Conservation (phyloP, 805 yeast species). For the Kazachstania taianensis region DNA sequence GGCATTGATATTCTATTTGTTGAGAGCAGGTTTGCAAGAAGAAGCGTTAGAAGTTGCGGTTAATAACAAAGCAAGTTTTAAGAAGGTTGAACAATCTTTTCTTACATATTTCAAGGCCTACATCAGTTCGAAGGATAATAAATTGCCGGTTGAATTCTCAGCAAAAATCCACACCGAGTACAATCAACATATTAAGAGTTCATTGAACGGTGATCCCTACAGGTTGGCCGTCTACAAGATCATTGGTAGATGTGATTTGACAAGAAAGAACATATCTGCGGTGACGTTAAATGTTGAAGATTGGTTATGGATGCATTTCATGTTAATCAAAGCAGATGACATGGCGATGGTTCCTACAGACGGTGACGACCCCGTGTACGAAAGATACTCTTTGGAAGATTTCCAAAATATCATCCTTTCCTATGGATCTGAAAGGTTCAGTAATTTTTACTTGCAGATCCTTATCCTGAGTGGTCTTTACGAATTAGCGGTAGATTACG, state of each 20-base stretch:
- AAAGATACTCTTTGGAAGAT: slow-evolving; percentile 61
- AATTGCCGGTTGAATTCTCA: slow-evolving; percentile 54
- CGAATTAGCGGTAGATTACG: slow-evolving; percentile 64
- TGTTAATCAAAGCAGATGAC: slow-evolving; percentile 53
- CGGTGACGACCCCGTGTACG: slow-evolving; percentile 45
- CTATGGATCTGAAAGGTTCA: slow-evolving; percentile 65
- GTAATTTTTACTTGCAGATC: slow-evolving; percentile 62
- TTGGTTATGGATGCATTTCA: slow-evolving; percentile 92
- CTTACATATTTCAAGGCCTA: slow-evolving; percentile 69
- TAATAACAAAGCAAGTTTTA: slow-evolving; percentile 59
- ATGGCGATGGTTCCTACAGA: too few species aligned
- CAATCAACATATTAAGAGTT: slow-evolving; percentile 68
- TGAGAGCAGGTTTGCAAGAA: slow-evolving; percentile 71
- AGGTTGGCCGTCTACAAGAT: slow-evolving; percentile 84
- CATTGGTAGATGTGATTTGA: slow-evolving; percentile 78
- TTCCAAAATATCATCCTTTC: slow-evolving; percentile 62
- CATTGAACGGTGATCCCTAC: slow-evolving; percentile 69
- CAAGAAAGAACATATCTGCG: slow-evolving; percentile 57
- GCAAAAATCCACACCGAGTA: slow-evolving; percentile 71
- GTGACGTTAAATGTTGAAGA: slow-evolving; percentile 78
- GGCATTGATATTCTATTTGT: slow-evolving; percentile 78
- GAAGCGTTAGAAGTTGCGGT: slow-evolving; percentile 69
- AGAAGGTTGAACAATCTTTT: slow-evolving; percentile 77
- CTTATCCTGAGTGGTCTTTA: slow-evolving; percentile 68
- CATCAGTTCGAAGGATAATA: slow-evolving; percentile 42